A percentile compares a stretch with the other conserved stretches of the same genome.
These are phyloP conservation scores for Trichosporon ovoides DNA, from an alignment of 1,284 basidiomycete genomes.

Conservation along the genomic window DNA sequence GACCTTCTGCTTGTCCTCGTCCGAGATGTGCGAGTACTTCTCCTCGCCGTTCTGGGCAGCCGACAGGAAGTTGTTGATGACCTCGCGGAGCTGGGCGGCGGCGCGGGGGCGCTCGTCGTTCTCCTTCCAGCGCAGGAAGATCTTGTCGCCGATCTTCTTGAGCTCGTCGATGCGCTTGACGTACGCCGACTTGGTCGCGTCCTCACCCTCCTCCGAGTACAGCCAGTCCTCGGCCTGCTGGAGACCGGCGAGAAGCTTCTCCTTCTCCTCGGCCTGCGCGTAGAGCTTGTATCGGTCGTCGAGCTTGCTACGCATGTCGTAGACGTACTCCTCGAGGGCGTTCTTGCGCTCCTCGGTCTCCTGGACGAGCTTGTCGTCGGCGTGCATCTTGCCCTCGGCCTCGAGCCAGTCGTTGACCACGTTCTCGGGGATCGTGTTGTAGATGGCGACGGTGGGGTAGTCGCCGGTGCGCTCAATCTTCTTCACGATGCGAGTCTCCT, in stretches of 20 bases:
- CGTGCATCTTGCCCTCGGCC: constrained; percentile 77
- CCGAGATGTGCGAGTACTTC: constrained; percentile 77
- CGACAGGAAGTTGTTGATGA: constrained; percentile 72
- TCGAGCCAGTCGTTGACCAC: constrained; percentile 64
- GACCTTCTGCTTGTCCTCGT: constrained; percentile 75
- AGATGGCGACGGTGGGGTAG: constrained; percentile 62
- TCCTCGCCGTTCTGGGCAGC: constrained; percentile 77
- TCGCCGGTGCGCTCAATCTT: constrained; percentile 74
- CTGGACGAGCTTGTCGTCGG: constrained; percentile 84
- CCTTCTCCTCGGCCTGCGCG: constrained; percentile 69
- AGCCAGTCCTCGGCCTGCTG: constrained; percentile 86
- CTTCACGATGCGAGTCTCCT: constrained; percentile 63
- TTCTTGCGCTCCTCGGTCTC: constrained; percentile 97
- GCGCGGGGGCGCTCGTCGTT: constrained; percentile 68
- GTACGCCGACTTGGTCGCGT: constrained; percentile 86
- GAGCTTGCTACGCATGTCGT: constrained; percentile 85
- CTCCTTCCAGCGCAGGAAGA: constrained; percentile 74
- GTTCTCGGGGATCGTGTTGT: constrained; percentile 60
- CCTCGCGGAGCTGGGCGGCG: constrained; percentile 70
- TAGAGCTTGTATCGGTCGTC: constrained; percentile 75
- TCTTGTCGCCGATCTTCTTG: constrained; percentile 75
- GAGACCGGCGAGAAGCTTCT: constrained; percentile 63
- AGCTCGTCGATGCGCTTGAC: constrained; percentile 70
- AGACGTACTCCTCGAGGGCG: constrained; percentile 93
- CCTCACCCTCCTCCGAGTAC: constrained; percentile 91